Percentiles rank a stretch among this genome's conserved stretches.
Conservation (phyloP, 148 eudicot genomes). For the Chenopodium berlandieri region DNA sequence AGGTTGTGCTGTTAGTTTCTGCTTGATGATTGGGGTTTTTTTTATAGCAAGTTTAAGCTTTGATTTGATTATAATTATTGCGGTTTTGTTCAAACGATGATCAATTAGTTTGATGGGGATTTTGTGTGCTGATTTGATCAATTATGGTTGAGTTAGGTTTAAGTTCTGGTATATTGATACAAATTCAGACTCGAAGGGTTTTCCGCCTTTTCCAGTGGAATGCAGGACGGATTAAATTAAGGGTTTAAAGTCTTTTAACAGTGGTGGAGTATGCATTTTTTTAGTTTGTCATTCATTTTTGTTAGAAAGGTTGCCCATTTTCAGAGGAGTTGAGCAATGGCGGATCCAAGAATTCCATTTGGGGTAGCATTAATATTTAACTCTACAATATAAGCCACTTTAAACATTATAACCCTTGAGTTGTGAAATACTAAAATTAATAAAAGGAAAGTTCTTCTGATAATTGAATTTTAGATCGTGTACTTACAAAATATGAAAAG, state of each 20-base stretch:
- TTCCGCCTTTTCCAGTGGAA: not conserved
- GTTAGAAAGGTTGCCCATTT: not conserved
- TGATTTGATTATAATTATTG: not conserved
- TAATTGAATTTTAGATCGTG: too few species aligned
- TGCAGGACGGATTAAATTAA: not conserved
- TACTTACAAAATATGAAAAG: too few species aligned
- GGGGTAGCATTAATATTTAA: too few species aligned
- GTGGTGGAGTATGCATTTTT: not conserved
- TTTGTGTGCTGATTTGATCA: not conserved
- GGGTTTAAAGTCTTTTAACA: too few species aligned
- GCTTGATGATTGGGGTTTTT: not conserved
- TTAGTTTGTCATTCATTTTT: not conserved
- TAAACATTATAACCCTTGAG: too few species aligned
- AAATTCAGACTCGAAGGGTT: not conserved
- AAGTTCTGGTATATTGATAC: not conserved
- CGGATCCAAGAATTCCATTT: too few species aligned
- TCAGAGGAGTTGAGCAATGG: not conserved
- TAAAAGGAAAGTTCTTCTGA: too few species aligned
- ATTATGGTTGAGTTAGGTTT: not conserved
- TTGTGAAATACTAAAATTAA: too few species aligned
- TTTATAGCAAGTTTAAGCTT: not conserved
- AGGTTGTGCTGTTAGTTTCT: not conserved
- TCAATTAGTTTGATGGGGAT: not conserved
- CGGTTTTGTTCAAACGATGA: not conserved
- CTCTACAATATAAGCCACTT: too few species aligned